Evolutionary conservation across 2,329 filamentous ascomycete species (phyloP), one percentile per base, ranked within the genome.

Genomic region (Beauveria australis): DNA sequence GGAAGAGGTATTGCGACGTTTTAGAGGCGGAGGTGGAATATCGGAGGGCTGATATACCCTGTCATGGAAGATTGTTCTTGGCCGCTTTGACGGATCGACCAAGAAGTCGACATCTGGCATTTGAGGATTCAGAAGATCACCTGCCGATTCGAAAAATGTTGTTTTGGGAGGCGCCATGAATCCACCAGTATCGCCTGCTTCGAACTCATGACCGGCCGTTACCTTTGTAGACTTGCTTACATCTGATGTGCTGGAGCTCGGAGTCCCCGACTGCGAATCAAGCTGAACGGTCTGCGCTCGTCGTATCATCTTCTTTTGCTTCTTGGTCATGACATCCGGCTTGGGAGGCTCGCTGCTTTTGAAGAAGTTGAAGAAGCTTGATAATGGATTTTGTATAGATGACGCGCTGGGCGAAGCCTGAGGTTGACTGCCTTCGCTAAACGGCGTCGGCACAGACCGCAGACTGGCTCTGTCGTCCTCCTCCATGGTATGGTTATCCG

Each of bases 11-110:
- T 74, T 67, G 3, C 80, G 78, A 67, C 78, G 82, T 70, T 86
- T 87, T 47, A 85, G 74, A 0, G 89, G 88, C 9, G 92, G 90
- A 0, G 88, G 85, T 1, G 94, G 94, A 41, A 99, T 97, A 69
- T 99, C 94, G 48, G 88, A 83, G 0, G 94, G 92, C 68, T 96
- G 91, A 70, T 99, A 99, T 18, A 99, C 84, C 12, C 94, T 88
- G 72, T 99, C 94, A 72, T 99, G 94, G 74, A 97, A 97, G 63
- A 99, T 99, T 1, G 93, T 93, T 52, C 91, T 85, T 0, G 91
- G 86, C 18, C 94, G 87, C 55, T 85, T 88, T 1, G 87, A 81
- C 8, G 94, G 93, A 67, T 97, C 89, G 56, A 92, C 83, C 43
- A 99, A 79, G 73, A 91, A 99, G 49, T 92, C 87, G 3, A 84